Evolutionary conservation across 768 basidiomycete genomes (phyloP), one percentile per base, ranked within the genome.

Genomic region (Leccinum rimulosum): DNA sequence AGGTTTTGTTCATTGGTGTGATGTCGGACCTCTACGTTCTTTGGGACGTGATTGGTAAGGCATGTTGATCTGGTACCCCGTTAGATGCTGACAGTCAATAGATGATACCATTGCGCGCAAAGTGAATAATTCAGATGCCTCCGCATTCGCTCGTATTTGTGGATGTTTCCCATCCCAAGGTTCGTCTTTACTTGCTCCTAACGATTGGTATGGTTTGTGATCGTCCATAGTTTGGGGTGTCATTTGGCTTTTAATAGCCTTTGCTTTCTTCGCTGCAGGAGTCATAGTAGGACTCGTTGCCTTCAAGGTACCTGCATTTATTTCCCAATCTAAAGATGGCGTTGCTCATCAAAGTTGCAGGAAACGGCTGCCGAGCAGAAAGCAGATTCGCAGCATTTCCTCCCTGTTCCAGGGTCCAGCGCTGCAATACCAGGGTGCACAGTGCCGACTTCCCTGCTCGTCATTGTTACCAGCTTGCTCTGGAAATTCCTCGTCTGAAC

Each of bases 21-120:
- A 94, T 94, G 92, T 91, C 88, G 8, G 91, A 89, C 72, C 76
- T 94, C 77, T 94, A 94, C 65, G 87, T 85, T 53, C 79, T 93
- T 2, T 95, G 91, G 89, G 94, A 96, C 65, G 88, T 96, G 52
- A 80, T 93, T 35, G 89, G 91, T 86, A 55, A 58, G 80, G 11
- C n/a, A 36, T 22, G 6, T 17, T 12, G 15, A 50, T 19, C 8
- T 53, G 33, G 6, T 22, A 22, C 51, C 54, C 3, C 19, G 4
- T 25, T 19, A 1, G 22, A 11, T 31, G 33, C 35, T 69, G 3
- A 60, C 31, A 2, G 9, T 22, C 31, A 31, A 15, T 66, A 89
- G 93, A 93, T 70, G 92, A 94, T 66, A 94, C 92, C 11, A 83
- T 93, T 52, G 83, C 86, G 3, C 80, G 91, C 50, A 93, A 93